phyloP scores from a whole-genome alignment of 2,329 filamentous ascomycete genomes.

The Chalara sp. region DNA sequence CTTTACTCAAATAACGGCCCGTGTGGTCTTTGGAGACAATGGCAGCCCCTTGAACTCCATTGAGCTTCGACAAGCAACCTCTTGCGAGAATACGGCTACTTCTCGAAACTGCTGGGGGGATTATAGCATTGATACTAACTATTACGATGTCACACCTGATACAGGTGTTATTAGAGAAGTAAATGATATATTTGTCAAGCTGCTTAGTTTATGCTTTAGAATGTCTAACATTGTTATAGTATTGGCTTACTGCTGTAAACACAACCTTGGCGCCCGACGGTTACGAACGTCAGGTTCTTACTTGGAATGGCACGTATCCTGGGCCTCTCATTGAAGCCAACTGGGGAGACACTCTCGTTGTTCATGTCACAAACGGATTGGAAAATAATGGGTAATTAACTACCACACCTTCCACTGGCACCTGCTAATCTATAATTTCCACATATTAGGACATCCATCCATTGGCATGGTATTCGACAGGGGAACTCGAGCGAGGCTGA shows the following conservation, averaged over 20 bases:
- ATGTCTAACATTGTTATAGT: too few relatives aligned
- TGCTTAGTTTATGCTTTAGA: too few relatives aligned
- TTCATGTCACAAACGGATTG: conserved; percentile 25
- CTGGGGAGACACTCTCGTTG: conserved; percentile 22
- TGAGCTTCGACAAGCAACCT: not conserved
- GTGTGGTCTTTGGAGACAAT: too few relatives aligned
- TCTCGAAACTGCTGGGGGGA: conserved; percentile 19
- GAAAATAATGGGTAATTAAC: conserved; percentile 10
- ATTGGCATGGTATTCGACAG: not conserved
- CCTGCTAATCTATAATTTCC: too few relatives aligned
- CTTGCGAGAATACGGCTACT: conserved; percentile 15
- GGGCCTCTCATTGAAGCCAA: conserved; percentile 34
- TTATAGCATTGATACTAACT: conserved; percentile 17
- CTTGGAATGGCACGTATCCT: conserved; percentile 30
- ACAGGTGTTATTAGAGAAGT: conserved; percentile 21
- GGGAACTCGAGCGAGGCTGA: not conserved
- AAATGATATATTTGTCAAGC: too few relatives aligned
- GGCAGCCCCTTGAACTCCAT: too few relatives aligned
- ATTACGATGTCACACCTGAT: conserved; percentile 14
- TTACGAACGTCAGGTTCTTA: conserved; percentile 43
- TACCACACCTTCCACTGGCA: not conserved
- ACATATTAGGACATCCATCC: not conserved
- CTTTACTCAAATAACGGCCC: too few relatives aligned
- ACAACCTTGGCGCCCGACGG: conserved; percentile 30
- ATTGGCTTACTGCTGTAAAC: too few relatives aligned